Base-by-base conservation (phyloP, 768 basidiomycete genomes). In the Pleurotus sapidus region DNA sequence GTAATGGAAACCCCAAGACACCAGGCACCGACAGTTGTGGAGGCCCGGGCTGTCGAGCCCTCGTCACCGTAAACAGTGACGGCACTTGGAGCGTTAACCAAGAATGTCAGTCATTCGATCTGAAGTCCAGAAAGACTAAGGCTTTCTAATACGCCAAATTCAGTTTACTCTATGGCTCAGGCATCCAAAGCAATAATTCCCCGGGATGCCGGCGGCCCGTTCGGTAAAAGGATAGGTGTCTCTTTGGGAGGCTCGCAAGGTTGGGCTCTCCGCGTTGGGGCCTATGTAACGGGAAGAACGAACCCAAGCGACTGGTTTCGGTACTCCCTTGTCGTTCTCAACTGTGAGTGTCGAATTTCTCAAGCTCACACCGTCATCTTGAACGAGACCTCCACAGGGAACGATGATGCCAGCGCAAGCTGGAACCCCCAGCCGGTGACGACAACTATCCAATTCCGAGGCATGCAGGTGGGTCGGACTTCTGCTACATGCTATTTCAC, bases 81-180 rank as follows among this genome's bases (percentile, higher is more conserved):
- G 86, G 84, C 8, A 79, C 74, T 58, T 89, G 83, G 69, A 78
- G 72, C 20, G 73, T 84, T 23, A 91, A 92, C 67, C 86, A 91
- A 68, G 89, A 91, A 69, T 91, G 84, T 87, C 61, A 38, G 80
- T 71, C 12, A 4, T 34, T 46, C 9, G 3, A 34, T 11, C 30
- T 11, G 8, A 34, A 34, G 30, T 3, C 30, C 2, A 34, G 30
- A 11, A 34, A 34, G 23, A 37, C 51, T 45, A 20, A 55, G 24
- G 46, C 54, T 27, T 27, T 37, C 27, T n/a, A 4, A 25, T 55
- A 15, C 34, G 25, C 38, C 47, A 38, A 56, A 48, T 27, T 43
- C 56, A 86, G 84, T 86, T 70, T 90, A 88, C 58, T 70, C 84
- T 0, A 86, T 91, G 83, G 87, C 86, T 1, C 88, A 91, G 51